A percentile compares a stretch with the other conserved stretches of the same genome.
These are phyloP conservation scores for Heliamphora pulchella DNA, from an alignment of 179 eudicot species.

Conservation along the genomic window DNA sequence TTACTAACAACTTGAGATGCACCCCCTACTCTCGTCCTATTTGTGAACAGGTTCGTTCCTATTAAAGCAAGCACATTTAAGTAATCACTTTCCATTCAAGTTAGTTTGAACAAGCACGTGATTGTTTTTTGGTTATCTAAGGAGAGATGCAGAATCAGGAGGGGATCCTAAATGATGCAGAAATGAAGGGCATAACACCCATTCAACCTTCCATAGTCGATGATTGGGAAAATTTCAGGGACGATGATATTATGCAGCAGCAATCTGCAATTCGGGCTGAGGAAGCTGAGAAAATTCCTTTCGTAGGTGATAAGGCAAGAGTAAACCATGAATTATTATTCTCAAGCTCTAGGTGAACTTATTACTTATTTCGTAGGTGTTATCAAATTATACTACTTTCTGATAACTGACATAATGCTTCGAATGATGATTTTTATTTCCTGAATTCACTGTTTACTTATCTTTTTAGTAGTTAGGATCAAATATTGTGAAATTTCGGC, in stretches of 20 bases:
- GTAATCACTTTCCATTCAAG: constrained; percentile 1
- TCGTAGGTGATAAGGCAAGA: constrained; percentile 70
- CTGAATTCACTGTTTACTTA: no score
- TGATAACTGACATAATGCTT: no score
- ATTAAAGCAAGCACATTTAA: neutral
- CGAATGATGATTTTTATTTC: no score
- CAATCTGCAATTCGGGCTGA: constrained; percentile 67
- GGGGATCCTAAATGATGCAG: constrained; percentile 24
- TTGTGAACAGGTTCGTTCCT: neutral
- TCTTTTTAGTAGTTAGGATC: no score
- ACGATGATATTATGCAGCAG: constrained; percentile 70
- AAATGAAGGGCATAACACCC: constrained; percentile 22
- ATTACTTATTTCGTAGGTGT: neutral
- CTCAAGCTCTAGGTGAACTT: neutral
- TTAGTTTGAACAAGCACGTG: neutral
- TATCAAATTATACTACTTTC: no score
- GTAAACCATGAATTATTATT: neutral
- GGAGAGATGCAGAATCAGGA: constrained; percentile 40
- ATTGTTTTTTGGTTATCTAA: neutral
- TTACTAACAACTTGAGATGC: neutral
- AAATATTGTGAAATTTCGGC: no score
- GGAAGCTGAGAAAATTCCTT: constrained; percentile 59
- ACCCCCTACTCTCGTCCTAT: neutral
- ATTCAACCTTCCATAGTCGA: constrained; percentile 23
- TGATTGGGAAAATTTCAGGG: constrained; percentile 58